Evolutionary conservation across 2,329 filamentous ascomycete species (phyloP), one percentile per base, ranked within the genome.

Genomic region (Paraphaeosphaeria minitans): DNA sequence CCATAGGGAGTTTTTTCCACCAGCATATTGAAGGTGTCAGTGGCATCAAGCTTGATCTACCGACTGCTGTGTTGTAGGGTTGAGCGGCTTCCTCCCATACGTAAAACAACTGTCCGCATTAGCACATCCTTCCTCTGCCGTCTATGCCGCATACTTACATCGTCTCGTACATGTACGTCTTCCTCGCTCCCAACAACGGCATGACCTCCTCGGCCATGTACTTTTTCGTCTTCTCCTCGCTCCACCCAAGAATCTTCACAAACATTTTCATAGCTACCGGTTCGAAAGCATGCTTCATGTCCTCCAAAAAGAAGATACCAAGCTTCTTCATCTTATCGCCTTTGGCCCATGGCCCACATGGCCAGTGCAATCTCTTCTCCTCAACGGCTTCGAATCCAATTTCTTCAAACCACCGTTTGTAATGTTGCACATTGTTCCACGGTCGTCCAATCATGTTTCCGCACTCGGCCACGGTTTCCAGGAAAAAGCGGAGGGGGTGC

Each of bases 331-430:
- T 75, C 59, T 77, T 78, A 1, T 74, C 71, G 27, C 81, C 78
- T 53, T 78, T 77, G 3, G 79, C 76, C 80, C 80, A 82, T 1
- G 67, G 60, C 42, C 77, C 78, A 31, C 76, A 70, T 8, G 80
- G 79, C 75, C 78, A 79, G 46, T 62, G 64, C 35, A 60, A 61
- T 22, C 60, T 50, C 37, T 63, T 59, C 48, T 78, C 73, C 45
- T 76, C 67, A n/a, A 82, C 75, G 43, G 81, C 77, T 42, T 78
- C 75, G 62, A 81, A 82, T 13, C 80, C 80, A 4, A 76, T 72
- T 14, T 77, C 70, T 8, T 70, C 65, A 73, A 82, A 77, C 66
- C 73, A 73, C 16, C 72, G 56, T 37, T 72, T 69, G 62, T 79
- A 79, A 14, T 74, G 64, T 48, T 63, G 61, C 33, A 72, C 73